Percentiles rank a stretch among this genome's conserved stretches.
phyloP scores from a whole-genome alignment of 2,329 filamentous ascomycete genomes.

The Claviceps sp. region DNA sequence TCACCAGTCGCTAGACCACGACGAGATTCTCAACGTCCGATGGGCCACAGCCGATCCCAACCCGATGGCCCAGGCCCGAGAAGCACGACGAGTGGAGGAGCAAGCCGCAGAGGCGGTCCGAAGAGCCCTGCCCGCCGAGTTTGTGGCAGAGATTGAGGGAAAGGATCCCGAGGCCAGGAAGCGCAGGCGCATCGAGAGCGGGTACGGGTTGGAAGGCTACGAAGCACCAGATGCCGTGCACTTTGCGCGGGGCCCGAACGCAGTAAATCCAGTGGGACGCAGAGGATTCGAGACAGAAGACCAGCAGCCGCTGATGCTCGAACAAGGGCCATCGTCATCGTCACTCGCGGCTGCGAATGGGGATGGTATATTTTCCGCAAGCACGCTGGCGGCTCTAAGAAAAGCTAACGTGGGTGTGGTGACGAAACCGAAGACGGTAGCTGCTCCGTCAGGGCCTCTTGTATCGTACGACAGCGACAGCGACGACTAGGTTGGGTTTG shows the following conservation, averaged over 20 bases:
- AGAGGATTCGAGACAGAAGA: slow-evolving; percentile 51
- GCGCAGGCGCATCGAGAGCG: slow-evolving; percentile 76
- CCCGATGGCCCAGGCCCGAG: slow-evolving; percentile 83
- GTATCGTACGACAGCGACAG: slow-evolving; percentile 87
- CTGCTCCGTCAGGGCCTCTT: slow-evolving; percentile 50
- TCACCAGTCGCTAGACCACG: slow-evolving; percentile 81
- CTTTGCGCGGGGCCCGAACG: slow-evolving; percentile 66
- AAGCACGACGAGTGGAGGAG: slow-evolving; percentile 80
- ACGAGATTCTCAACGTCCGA: slow-evolving; percentile 84
- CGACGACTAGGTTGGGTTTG: slow-evolving; percentile 36
- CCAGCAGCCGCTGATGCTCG: slow-evolving; percentile 44
- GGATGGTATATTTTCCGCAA: slow-evolving; percentile 65
- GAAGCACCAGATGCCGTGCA: slow-evolving; percentile 90
- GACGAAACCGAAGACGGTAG: slow-evolving; percentile 38
- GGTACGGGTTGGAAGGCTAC: slow-evolving; percentile 80
- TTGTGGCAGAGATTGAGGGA: slow-evolving; percentile 87
- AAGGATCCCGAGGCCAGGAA: slow-evolving; percentile 78
- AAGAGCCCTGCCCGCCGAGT: slow-evolving; percentile 74
- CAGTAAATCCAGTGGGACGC: slow-evolving; percentile 45
- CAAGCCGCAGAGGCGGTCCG: slow-evolving; percentile 92
- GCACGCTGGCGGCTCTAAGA: slow-evolving; percentile 68
- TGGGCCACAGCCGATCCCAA: slow-evolving; percentile 98
- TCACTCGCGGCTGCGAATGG: slow-evolving; percentile 19
- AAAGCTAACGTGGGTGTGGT: slow-evolving; percentile 40
- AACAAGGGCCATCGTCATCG: slow-evolving; percentile 33